Evolutionary conservation across 1,284 basidiomycete species (phyloP).

Genomic region (Ceratobasidium sp.): DNA sequence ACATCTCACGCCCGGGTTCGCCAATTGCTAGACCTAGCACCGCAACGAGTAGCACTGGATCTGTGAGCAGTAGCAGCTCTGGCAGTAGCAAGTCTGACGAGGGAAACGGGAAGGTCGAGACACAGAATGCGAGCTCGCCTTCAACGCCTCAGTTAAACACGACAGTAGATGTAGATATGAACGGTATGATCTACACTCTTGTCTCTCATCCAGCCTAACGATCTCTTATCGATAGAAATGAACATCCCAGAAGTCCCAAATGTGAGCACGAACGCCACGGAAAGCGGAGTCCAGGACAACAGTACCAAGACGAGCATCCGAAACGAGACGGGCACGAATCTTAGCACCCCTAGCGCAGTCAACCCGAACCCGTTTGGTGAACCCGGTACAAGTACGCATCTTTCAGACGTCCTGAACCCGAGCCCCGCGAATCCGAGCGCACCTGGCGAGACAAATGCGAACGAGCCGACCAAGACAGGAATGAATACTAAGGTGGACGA

Average conservation of each 20-base stretch:
- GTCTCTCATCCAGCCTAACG: not conserved
- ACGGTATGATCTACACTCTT: not conserved
- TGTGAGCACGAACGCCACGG: not conserved
- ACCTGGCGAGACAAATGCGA: not conserved
- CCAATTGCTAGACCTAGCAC: not conserved
- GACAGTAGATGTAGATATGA: not conserved
- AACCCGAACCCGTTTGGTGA: not conserved
- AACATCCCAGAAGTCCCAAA: not conserved
- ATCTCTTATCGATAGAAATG: not conserved
- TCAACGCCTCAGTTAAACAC: not conserved
- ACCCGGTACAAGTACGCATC: not conserved
- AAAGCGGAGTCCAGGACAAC: not conserved
- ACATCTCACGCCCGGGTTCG: not conserved
- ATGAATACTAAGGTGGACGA: too few species aligned
- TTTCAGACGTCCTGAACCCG: not conserved
- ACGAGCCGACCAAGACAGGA: not conserved
- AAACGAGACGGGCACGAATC: not conserved
- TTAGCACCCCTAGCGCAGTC: not conserved
- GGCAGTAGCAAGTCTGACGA: not conserved
- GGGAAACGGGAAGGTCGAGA: not conserved
- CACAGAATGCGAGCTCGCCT: not conserved
- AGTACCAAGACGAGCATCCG: not conserved
- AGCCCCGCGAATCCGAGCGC: not conserved
- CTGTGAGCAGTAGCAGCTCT: not conserved
- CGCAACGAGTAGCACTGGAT: not conserved